phyloP scores from a whole-genome alignment of 495 filamentous ascomycete species.

The Xylaria palmicola region DNA sequence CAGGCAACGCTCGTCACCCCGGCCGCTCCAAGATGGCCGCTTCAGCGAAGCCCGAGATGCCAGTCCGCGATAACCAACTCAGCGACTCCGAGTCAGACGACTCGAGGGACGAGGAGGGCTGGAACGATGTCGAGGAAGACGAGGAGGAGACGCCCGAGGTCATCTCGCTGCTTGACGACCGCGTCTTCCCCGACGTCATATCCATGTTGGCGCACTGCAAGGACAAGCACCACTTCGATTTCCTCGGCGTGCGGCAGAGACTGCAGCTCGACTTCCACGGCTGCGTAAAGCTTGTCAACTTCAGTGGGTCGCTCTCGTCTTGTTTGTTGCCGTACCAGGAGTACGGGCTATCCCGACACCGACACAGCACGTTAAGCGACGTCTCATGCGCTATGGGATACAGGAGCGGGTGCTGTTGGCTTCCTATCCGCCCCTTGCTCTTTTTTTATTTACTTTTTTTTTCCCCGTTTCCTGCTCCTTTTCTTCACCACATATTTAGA shows the following conservation, averaged over 20 bases:
- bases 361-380: too few species aligned
- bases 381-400: too few species aligned
- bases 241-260: constrained; percentile 60
- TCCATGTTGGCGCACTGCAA: constrained; percentile 74
- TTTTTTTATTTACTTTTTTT: not conserved
- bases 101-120: constrained; percentile 60
- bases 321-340: not conserved
- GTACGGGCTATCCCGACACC: too few species aligned
- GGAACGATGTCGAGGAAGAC: constrained; percentile 74
- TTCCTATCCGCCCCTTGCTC: too few species aligned
- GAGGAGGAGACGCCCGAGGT: constrained; percentile 61
- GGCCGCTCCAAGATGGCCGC: constrained; percentile 18
- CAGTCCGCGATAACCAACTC: constrained; percentile 1
- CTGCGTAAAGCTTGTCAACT: constrained; percentile 84
- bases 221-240: constrained; percentile 70
- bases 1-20: not conserved
- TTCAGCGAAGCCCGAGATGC: not conserved
- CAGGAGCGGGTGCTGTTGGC: too few species aligned
- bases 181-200: constrained; percentile 61
- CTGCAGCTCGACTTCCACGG: constrained; percentile 78
- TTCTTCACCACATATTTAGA: not conserved
- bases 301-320: constrained; percentile 41
- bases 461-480: not conserved
- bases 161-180: constrained; percentile 69
- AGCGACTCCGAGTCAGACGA: constrained; percentile 28